A percentile compares a stretch with the other conserved stretches of the same genome.
Conservation (phyloP, 345 rosid species). For the Ailanthus altissimus region DNA sequence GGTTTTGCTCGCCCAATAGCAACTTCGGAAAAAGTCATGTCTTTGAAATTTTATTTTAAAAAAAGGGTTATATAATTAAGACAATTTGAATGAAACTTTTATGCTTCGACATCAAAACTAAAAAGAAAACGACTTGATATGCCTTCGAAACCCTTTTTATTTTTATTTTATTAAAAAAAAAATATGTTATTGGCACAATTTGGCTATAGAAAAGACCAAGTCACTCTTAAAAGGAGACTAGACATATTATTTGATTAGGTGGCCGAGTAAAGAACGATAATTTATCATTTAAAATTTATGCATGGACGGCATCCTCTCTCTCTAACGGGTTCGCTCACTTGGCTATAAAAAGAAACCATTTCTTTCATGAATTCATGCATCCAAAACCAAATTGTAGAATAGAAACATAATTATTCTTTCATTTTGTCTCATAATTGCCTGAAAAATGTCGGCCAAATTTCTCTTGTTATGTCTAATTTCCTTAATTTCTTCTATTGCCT, state of each 20-base stretch:
- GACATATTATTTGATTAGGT: neutral
- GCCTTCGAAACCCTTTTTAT: no score
- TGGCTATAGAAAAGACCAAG: neutral
- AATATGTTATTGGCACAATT: neutral
- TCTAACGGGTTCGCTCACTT: neutral
- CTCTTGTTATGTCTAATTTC: neutral
- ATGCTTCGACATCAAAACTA: no score
- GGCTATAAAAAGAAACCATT: neutral
- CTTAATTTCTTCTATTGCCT: neutral
- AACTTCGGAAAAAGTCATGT: neutral
- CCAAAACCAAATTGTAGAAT: neutral
- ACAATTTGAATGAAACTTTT: no score
- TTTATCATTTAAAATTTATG: neutral
- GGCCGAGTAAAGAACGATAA: neutral
- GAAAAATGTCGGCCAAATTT: slow-evolving; percentile 2
- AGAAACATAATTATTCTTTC: neutral
- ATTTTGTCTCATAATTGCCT: neutral
- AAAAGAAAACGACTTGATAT: no score
- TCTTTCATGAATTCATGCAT: neutral
- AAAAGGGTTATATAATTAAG: no score
- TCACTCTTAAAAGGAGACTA: neutral
- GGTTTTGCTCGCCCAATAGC: neutral
- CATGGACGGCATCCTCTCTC: neutral
- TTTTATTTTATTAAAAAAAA: no score
- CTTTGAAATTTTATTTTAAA: neutral